Evolutionary conservation across 1,139 yeast genomes (phyloP).

Genomic region (Lodderomyces theae): DNA sequence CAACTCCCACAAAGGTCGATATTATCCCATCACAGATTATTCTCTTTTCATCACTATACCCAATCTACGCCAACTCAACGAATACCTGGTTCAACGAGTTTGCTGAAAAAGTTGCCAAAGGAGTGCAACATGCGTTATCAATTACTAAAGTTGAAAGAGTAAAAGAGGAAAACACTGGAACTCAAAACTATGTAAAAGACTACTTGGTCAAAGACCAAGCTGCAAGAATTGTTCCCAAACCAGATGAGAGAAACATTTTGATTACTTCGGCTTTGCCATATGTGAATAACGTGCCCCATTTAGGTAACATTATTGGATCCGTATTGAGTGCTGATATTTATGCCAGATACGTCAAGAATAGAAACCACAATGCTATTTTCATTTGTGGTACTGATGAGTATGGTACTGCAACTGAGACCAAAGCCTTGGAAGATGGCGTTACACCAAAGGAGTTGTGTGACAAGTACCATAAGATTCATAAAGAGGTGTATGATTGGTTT

Average conservation of each 20-base stretch:
- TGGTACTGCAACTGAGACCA: conserved; percentile 99
- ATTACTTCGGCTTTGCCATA: conserved; percentile 97
- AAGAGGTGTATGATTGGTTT: conserved; percentile 94
- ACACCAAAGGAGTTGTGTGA: conserved; percentile 87
- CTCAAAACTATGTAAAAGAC: conserved; percentile 42
- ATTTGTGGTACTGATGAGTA: conserved; percentile 98
- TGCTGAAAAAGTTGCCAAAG: conserved; percentile 34
- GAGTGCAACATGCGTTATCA: conserved; percentile 36
- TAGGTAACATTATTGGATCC: conserved; percentile 95
- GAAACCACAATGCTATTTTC: conserved; percentile 82
- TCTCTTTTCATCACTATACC: conserved; percentile 44
- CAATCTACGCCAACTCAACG: conserved; percentile 22
- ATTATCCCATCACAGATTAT: conserved; percentile 44
- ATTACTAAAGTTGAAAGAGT: conserved; percentile 44
- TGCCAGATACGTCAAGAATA: conserved; percentile 83
- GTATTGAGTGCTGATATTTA: conserved; percentile 93
- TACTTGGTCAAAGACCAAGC: conserved; percentile 36
- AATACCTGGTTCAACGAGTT: conserved; percentile 46
- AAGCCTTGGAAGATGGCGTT: conserved; percentile 90
- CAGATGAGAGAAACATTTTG: conserved; percentile 72
- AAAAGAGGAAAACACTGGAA: conserved; percentile 58
- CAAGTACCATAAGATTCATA: conserved; percentile 82
- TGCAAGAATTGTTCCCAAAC: conserved; percentile 51
- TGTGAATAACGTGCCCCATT: conserved; percentile 96
- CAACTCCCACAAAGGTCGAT: conserved; percentile 19